Evolutionary conservation across 2,329 filamentous ascomycete species (phyloP), one percentile per base, ranked within the genome.

Genomic region (Fusarium austroafricanum): DNA sequence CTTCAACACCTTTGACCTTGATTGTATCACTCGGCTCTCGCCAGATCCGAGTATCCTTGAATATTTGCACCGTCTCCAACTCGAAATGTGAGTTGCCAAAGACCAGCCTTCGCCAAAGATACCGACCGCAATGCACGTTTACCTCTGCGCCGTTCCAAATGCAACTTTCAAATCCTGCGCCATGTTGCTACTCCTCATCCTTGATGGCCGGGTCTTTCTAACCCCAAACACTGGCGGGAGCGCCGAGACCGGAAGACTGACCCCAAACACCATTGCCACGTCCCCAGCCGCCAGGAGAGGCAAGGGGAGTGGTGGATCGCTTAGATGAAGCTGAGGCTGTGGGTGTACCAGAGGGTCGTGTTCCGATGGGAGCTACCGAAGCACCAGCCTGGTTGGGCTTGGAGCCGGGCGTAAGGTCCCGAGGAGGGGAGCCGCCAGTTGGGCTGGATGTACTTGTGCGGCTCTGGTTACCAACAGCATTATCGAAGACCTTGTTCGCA

Each of bases 201-300:
- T 49, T 26, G 45, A 55, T 45, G 33, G 26, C 29, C n/a, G 11
- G 26, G 31, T 8, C 9, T 29, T 43, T 51, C 53, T 90, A 97
- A 73, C 94, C 94, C 94, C 94, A 98, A 72, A 97, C 95, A 69
- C 93, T 96, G 69, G 94, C 94, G 78, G 96, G 93, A 65, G 94
- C 92, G 69, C 94, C 92, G 65, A 96, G 89, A 50, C 89, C 88
- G 69, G 90, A 92, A 75, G 92, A 93, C 75, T 90, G 90, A 61
- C 93, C 92, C 94, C 94, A 97, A 44, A 95, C 92, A 38, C 90
- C 91, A 69, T 90, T 90, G 70, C 92, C 91, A 76, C 89, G 90
- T 55, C 92, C 90, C 94, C 94, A 97, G 62, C 89, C 88, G 18
- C 90, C 84, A 14, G 94, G 94, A n/a, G 94, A 96, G n/a, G 94